These are phyloP conservation scores for Lichtheimia ornata DNA, from an alignment of 371 early-diverging fungal species.

Conservation along the genomic window DNA sequence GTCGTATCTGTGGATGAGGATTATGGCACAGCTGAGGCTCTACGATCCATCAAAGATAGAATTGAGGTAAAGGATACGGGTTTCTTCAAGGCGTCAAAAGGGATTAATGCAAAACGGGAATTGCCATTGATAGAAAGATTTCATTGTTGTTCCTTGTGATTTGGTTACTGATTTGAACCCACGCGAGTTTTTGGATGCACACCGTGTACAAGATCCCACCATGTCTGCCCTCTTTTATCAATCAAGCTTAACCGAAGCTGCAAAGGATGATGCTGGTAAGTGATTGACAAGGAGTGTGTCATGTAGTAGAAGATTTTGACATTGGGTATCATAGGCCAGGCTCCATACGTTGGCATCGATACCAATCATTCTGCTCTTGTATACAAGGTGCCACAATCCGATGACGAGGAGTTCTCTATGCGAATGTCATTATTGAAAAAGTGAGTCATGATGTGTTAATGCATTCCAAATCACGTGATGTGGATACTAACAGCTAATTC, in stretches of 20 bases:
- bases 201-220: conserved; percentile 77
- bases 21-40: conserved; percentile 83
- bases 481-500: not conserved
- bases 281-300: not conserved
- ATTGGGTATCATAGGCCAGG: conserved; percentile 31
- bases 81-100: not conserved
- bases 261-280: conserved; percentile 59
- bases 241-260: conserved; percentile 57
- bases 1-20: conserved; percentile 73
- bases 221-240: conserved; percentile 81
- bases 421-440: conserved; percentile 72
- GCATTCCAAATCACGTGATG: not conserved
- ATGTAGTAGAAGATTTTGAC: not conserved
- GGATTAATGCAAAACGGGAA: not conserved
- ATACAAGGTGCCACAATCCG: conserved; percentile 54
- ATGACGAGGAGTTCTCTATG: conserved; percentile 74
- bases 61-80: conserved; percentile 61
- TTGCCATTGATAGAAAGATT: conserved; percentile 65
- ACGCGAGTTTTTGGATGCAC: conserved; percentile 78
- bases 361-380: conserved; percentile 73
- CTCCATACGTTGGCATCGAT: conserved; percentile 82
- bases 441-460: conserved; percentile 29
- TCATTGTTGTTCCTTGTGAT: conserved; percentile 91
- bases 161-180: conserved; percentile 81
- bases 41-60: conserved; percentile 75